Conservation (phyloP, 306 rosid species). For the Rosa rugosa region DNA sequence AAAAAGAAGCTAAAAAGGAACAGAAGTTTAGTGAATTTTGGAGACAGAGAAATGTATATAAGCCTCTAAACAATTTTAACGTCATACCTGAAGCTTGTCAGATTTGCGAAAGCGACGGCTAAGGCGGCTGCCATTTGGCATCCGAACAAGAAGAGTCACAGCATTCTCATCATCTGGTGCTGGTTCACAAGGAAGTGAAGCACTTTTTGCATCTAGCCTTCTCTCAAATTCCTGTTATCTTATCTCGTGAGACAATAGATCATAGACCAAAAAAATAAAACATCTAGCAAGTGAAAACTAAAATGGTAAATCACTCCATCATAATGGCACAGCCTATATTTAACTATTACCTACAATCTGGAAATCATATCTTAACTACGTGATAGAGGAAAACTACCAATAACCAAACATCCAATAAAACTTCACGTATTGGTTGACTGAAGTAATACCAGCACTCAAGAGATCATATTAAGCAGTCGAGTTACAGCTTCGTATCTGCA, state of each 20-base stretch:
- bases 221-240: constrained; percentile 47
- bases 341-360: not conserved
- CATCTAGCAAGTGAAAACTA: not conserved
- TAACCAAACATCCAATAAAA: not conserved
- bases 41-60: constrained; percentile 6
- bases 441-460: not conserved
- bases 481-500: not conserved
- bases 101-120: constrained; percentile 67
- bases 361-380: not conserved
- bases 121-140: constrained; percentile 75
- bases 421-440: not conserved
- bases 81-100: constrained; percentile 77
- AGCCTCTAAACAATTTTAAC: not conserved
- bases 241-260: not conserved
- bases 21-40: constrained; percentile 24
- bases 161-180: constrained; percentile 51
- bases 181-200: constrained; percentile 62
- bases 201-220: constrained; percentile 38
- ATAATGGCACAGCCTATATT: not conserved
- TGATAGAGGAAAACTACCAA: not conserved
- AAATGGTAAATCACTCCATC: not conserved
- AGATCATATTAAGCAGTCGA: not conserved
- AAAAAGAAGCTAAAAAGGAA: constrained; percentile 55
- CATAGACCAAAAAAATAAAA: not conserved
- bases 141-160: constrained; percentile 64